Base-by-base conservation (phyloP, 192 early-diverging fungal genomes). In the Mortierella alpina region DNA sequence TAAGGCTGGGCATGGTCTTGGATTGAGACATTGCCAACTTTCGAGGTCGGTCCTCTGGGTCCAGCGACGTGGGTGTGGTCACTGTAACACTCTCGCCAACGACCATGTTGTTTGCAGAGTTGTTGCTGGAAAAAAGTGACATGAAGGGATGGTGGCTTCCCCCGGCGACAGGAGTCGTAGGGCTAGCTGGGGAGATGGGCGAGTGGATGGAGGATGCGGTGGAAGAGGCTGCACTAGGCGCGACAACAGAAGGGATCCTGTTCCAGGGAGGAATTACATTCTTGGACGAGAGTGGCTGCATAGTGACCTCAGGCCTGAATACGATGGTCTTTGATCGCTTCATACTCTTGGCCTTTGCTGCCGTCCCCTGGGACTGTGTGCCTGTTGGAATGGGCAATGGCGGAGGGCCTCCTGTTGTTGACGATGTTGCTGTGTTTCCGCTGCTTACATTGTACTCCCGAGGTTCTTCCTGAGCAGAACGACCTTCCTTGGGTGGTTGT, bases 181-280 rank as follows among this genome's bases (percentile, higher is more conserved):
- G 75, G 48, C 75, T 79, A 17, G 62, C 44, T 0, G 75, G 75
- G 0, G 75, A 71, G 31, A 47, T 55, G 0, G 68, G 69, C 8
- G 63, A 54, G 20, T 44, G 31, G 31, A 31, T 31, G 54, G 54
- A 55, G 17, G 50, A 11, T 15, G 50, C 11, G 17, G 50, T 15
- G 50, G 50, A 11, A 51, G 31, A 31, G 31, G 5, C 20, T 7
- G 6, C 31, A 14, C 7, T 58, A 14, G 18, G 13, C 12, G 15
- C 47, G 20, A 45, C 20, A 20, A 67, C 41, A 2, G 63, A 62
- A 0, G 75, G 77, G 65, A 72, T 80, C 42, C 77, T 67, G 13
- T 80, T 80, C 77, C 77, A 80, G 0, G 77, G 77, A 11, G 77
- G 77, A 5, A 72, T 80, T 20, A 80, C 77, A 23, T 80, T 63